These are phyloP conservation scores for Leccinum pallidistipes DNA, from an alignment of 1,284 basidiomycete species.

Conservation along the genomic window DNA sequence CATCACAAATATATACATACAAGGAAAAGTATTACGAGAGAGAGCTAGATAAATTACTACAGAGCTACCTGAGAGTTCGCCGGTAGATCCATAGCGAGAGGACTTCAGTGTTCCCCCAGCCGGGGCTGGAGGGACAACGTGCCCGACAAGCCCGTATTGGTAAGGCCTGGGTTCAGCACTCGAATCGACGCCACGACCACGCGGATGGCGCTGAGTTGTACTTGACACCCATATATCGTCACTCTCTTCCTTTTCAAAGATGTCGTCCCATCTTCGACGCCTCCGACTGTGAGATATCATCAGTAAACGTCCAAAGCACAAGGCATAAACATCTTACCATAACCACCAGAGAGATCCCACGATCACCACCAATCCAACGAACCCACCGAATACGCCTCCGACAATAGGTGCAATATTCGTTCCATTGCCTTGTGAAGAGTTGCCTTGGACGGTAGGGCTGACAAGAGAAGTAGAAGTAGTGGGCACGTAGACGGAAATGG, in stretches of 20 bases:
- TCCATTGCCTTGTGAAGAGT: slow-evolving; percentile 19
- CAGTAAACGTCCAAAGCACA: slow-evolving; percentile 9
- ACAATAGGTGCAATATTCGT: slow-evolving; percentile 47
- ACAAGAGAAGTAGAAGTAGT: slow-evolving; percentile 26
- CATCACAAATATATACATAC: too few relatives aligned
- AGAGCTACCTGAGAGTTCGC: slow-evolving; percentile 20
- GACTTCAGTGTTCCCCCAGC: slow-evolving; percentile 35
- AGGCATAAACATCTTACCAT: slow-evolving; percentile 37
- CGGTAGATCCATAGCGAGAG: slow-evolving; percentile 22
- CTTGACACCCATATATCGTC: slow-evolving; percentile 14
- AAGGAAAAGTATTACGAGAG: too few relatives aligned
- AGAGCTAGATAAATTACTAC: too few relatives aligned
- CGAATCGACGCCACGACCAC: slow-evolving; percentile 12
- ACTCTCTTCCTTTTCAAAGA: slow-evolving; percentile 44
- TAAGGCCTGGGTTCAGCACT: slow-evolving; percentile 43
- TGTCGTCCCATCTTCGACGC: slow-evolving; percentile 48
- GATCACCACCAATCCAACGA: slow-evolving; percentile 45
- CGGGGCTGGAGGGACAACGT: slow-evolving; percentile 38
- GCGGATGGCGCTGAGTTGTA: slow-evolving; percentile 10
- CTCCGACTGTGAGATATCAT: slow-evolving; percentile 40
- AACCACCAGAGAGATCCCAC: slow-evolving; percentile 49
- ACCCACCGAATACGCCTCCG: slow-evolving; percentile 54
- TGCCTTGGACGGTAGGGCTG: slow-evolving; percentile 22
- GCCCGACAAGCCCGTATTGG: slow-evolving; percentile 53
- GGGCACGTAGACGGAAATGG: slow-evolving; percentile 28